These are phyloP conservation scores for Chlorella sp. DNA, from an alignment of 139 green algal species.

Conservation along the genomic window DNA sequence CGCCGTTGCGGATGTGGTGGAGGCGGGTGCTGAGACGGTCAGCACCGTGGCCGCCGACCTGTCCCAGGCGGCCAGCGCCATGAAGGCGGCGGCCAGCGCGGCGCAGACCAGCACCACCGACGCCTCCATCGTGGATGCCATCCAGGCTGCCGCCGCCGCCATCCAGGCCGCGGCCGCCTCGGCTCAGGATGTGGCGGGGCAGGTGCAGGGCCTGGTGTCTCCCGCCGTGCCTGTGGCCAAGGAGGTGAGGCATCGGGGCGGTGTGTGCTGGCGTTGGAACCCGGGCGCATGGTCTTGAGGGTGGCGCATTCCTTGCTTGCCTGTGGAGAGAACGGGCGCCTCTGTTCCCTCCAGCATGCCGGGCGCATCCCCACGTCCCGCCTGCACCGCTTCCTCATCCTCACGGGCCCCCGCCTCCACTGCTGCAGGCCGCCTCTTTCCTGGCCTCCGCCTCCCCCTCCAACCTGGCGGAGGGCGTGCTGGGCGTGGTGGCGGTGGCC, in stretches of 20 bases:
- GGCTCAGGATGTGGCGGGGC: not conserved
- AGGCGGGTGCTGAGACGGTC: not conserved
- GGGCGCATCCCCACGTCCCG: not conserved
- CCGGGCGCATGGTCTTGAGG: no score
- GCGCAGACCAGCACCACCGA: not conserved
- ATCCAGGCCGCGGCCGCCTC: not conserved
- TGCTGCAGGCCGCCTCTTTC: conserved; percentile 43
- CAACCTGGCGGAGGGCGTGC: conserved; percentile 33
- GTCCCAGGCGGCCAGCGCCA: not conserved
- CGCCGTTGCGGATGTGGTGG: no score
- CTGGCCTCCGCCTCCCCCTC: conserved; percentile 31
- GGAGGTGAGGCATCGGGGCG: not conserved
- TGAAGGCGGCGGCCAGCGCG: not conserved
- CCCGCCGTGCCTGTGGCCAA: not conserved
- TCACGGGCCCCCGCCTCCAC: conserved; percentile 10
- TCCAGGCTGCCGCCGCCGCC: not conserved
- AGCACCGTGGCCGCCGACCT: not conserved
- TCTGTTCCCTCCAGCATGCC: not conserved
- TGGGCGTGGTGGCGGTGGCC: conserved; percentile 38
- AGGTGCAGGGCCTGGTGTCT: not conserved
- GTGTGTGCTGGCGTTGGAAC: no score
- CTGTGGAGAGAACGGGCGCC: not conserved
- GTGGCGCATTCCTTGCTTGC: not conserved
- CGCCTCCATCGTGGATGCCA: not conserved
- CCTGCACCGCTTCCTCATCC: not conserved